Evolutionary conservation across 805 yeast genomes (phyloP), one percentile per base, ranked within the genome.

Genomic region (Candida qinlingensis): DNA sequence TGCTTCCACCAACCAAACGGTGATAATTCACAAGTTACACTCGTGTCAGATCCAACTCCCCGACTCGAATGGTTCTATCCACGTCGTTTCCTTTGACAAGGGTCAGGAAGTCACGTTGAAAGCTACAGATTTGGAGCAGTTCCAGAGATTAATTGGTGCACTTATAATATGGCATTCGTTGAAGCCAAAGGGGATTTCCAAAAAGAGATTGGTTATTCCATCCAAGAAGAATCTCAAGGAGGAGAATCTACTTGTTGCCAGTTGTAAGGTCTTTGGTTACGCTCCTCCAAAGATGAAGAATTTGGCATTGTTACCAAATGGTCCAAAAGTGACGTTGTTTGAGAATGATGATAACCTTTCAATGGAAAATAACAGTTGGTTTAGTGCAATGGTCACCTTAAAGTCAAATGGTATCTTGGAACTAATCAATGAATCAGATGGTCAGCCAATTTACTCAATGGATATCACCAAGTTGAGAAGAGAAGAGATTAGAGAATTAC

Each of bases 341-440:
- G 44, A 54, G n/a, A 59, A 49, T 29, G 37, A 36, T 19, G 19
- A 26, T 8, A 25, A 31, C 25, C 34, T 6, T 8, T 31, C 28
- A 10, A 29, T 9, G 3, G 44, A 40, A 0, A 62, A 67, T 26
- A 87, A 80, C 58, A 81, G 81, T 5, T 86, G 92, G 92, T 84
- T 84, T 59, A 74, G 72, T 45, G 79, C 86, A 1, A 83, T 81
- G 83, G 90, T 87, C 0, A 83, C 80, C 13, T 60, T 86, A 39
- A 79, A 78, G 59, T 76, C 85, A 1, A 73, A 81, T 57, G 94
- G 94, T 4, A 59, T 68, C 5, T 65, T 86, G 33, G 80, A 85
- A 53, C 63, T 86, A 42, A 66, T 83, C 13, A 67, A 78, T 35
- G 88, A 83, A 60, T 71, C 72, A 45, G 90, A 85, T 65, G 88